Percentiles rank a stretch among this genome's conserved stretches.
phyloP scores from a whole-genome alignment of 176 grass and related monocot species.

The Microstegium vimineum region DNA sequence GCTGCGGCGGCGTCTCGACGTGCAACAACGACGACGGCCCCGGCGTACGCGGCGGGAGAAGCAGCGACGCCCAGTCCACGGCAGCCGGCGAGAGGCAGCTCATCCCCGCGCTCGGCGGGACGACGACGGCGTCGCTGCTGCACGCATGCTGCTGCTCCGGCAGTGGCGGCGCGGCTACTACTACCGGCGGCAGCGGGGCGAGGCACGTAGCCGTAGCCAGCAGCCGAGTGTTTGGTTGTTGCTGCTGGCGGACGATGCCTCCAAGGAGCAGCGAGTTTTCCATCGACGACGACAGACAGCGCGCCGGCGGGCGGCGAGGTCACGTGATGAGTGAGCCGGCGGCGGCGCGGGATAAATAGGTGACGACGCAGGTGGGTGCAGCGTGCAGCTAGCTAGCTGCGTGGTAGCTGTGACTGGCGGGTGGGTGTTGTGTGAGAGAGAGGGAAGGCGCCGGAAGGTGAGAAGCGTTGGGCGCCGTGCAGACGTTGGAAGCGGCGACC shows the following conservation, averaged over 20 bases:
- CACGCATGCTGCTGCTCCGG: neutral
- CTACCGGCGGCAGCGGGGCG: neutral
- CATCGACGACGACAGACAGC: neutral
- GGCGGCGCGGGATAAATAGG: conserved; percentile 29
- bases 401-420: conserved; percentile 38
- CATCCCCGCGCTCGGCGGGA: neutral
- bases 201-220: neutral
- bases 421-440: conserved; percentile 23
- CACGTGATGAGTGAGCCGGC: neutral
- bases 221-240: neutral
- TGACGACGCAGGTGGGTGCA: no score
- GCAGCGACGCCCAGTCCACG: conserved; percentile 43
- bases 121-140: neutral
- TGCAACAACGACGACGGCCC: neutral
- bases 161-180: neutral
- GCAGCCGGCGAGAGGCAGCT: neutral
- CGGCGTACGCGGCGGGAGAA: neutral
- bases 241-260: no score
- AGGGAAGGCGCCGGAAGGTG: conserved; percentile 65
- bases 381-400: conserved; percentile 19
- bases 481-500: neutral
- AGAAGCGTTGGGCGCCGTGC: conserved; percentile 46
- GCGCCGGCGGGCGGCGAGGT: no score
- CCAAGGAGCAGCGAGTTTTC: neutral
- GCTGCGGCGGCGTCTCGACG: neutral